Percentiles rank a stretch among this genome's conserved stretches.
phyloP scores from a whole-genome alignment of 202 grass and related monocot species.

The Carex sylvatica region DNA sequence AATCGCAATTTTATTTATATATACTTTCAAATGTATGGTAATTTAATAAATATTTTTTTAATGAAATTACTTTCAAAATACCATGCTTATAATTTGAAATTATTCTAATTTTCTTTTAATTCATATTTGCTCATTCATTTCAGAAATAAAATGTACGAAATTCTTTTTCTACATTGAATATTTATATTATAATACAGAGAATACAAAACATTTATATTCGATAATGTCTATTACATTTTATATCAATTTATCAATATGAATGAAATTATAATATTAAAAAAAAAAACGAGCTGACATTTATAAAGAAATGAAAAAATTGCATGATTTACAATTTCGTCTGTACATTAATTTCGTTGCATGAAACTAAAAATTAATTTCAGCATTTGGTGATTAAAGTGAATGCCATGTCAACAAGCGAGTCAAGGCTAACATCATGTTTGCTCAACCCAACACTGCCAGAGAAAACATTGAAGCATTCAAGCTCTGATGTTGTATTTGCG shows the following conservation, averaged over 20 bases:
- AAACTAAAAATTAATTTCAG: not conserved
- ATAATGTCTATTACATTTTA: not conserved
- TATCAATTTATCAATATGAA: not conserved
- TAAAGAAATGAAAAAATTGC: not conserved
- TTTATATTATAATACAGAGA: too few species aligned
- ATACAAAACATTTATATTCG: not conserved
- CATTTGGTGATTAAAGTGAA: constrained; percentile 32
- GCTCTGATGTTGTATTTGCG: constrained; percentile 63
- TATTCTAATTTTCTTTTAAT: too few species aligned
- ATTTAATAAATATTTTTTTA: too few species aligned
- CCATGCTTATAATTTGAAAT: too few species aligned
- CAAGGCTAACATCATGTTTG: constrained; percentile 41
- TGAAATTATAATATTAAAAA: not conserved
- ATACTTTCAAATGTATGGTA: too few species aligned
- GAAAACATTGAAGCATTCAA: constrained; percentile 86
- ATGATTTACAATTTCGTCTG: not conserved
- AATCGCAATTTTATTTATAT: too few species aligned
- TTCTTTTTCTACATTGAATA: too few species aligned
- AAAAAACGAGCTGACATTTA: not conserved
- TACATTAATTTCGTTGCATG: not conserved
- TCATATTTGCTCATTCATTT: too few species aligned
- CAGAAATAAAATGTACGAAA: too few species aligned
- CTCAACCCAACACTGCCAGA: constrained; percentile 72
- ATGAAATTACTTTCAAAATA: too few species aligned
- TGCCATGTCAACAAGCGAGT: constrained; percentile 41